phyloP scores from a whole-genome alignment of 2,329 filamentous ascomycete genomes.

The Clonostachys byssicola region DNA sequence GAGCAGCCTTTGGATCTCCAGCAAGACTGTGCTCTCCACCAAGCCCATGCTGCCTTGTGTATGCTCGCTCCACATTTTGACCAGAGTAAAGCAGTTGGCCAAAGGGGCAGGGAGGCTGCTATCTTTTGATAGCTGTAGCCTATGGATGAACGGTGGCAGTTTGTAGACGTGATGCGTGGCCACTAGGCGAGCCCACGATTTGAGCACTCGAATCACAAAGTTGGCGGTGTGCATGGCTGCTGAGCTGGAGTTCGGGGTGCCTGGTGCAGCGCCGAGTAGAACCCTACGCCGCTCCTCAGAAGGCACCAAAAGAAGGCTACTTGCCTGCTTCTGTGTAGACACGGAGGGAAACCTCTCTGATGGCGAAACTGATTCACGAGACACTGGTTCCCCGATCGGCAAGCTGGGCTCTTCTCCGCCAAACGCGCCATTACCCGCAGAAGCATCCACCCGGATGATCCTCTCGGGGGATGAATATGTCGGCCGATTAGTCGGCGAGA shows the following conservation, averaged over 20 bases:
- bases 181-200: slow-evolving; percentile 9
- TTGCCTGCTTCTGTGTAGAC: neutral
- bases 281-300: neutral
- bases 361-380: no score
- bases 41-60: neutral
- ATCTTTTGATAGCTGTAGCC: slow-evolving; percentile 2
- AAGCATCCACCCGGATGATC: neutral
- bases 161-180: slow-evolving; percentile 2
- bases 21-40: slow-evolving; percentile 2
- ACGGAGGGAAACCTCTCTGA: neutral
- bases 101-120: slow-evolving; percentile 1
- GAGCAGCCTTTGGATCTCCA: slow-evolving; percentile 4
- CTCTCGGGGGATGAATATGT: neutral
- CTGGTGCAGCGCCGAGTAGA: neutral
- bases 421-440: neutral
- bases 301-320: neutral
- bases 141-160: slow-evolving; percentile 9
- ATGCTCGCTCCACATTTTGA: slow-evolving; percentile 5
- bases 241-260: neutral
- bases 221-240: slow-evolving; percentile 4
- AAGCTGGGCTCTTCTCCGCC: neutral
- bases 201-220: slow-evolving; percentile 6
- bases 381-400: neutral
- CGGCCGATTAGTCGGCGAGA: neutral
- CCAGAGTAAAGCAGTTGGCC: slow-evolving; percentile 5